These are phyloP conservation scores for Noccaea bulbosa DNA, from an alignment of 345 rosid species.

Conservation along the genomic window DNA sequence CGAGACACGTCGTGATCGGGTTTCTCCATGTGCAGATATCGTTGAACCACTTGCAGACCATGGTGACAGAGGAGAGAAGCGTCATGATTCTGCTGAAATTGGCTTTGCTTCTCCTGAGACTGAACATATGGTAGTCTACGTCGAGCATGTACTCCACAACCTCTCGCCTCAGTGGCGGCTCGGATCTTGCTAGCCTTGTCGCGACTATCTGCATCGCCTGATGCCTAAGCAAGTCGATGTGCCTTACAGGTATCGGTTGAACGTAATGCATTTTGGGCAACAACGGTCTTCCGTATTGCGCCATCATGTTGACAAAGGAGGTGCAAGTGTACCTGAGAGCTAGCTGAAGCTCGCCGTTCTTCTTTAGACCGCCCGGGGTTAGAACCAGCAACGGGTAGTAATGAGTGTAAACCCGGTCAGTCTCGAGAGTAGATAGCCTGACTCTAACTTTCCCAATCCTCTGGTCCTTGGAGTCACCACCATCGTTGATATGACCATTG, in stretches of 20 bases:
- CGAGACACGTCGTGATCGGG: conserved; percentile 78
- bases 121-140: conserved; percentile 89
- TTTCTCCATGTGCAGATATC: conserved; percentile 88
- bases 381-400: conserved; percentile 84
- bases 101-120: conserved; percentile 93
- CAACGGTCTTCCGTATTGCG: conserved; percentile 80
- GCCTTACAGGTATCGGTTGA: conserved; percentile 73
- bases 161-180: conserved; percentile 89
- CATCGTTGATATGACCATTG: conserved; percentile 72
- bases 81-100: conserved; percentile 85
- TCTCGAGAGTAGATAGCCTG: conserved; percentile 84
- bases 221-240: conserved; percentile 77
- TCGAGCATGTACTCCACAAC: conserved; percentile 95
- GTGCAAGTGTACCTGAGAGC: conserved; percentile 90
- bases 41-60: conserved; percentile 77
- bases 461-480: conserved; percentile 67
- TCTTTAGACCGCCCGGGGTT: conserved; percentile 71
- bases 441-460: conserved; percentile 93
- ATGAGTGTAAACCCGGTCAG: conserved; percentile 88
- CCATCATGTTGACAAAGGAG: conserved; percentile 84
- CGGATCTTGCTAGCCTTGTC: conserved; percentile 72
- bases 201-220: conserved; percentile 93
- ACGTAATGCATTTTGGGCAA: conserved; percentile 97
- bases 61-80: conserved; percentile 64
- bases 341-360: conserved; percentile 88